Base-by-base conservation (phyloP, 176 grass and related monocot genomes). In the Coix lacrymajobi region DNA sequence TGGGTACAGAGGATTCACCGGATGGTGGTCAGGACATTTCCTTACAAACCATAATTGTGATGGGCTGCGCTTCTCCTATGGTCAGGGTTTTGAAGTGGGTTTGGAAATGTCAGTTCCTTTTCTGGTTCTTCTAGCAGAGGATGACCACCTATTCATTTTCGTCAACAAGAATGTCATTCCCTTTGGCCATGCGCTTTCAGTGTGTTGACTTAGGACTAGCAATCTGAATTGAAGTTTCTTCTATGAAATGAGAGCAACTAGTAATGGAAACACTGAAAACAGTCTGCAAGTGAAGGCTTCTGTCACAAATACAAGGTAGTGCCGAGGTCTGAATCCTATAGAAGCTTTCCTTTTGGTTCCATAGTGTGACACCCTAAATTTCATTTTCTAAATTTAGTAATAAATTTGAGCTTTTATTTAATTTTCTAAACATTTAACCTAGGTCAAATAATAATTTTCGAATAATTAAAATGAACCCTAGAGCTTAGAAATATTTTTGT, bases 61-160 rank as follows among this genome's bases (percentile, higher is more conserved):
- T n/a, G 20, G 8, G 16, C 13, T 73, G 37, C 43, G 75, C 24
- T 97, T 94, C 39, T 29, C 11, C 0, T 93, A 92, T 20, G 32
- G 48, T 75, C 77, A 84, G 56, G 24, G 25, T 1, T 89, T 92
- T 12, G 39, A 88, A 29, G 71, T 94, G 36, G 88, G 76, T 24
- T 11, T 92, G 17, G 68, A 85, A 49, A 28, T 33, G 37, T 83
- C 48, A 2, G 58, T 84, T 75, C 78, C 86, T 64, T 94, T 92
- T 82, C 63, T 85, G 45, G 78, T 84, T 70, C 81, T 97, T 45
- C 77, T 85, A n/a, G 90, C 81, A 51, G 80, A 90, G 34, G 92
- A 97, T 40, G 87, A 81, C 1, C 71, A 89, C 81, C 83, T 97
- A 6, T 94, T 97, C 49, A 78, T 97, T 43, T 71, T 97, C 20